phyloP scores from a whole-genome alignment of 495 filamentous ascomycete genomes.

The Durotheca rogersii region DNA sequence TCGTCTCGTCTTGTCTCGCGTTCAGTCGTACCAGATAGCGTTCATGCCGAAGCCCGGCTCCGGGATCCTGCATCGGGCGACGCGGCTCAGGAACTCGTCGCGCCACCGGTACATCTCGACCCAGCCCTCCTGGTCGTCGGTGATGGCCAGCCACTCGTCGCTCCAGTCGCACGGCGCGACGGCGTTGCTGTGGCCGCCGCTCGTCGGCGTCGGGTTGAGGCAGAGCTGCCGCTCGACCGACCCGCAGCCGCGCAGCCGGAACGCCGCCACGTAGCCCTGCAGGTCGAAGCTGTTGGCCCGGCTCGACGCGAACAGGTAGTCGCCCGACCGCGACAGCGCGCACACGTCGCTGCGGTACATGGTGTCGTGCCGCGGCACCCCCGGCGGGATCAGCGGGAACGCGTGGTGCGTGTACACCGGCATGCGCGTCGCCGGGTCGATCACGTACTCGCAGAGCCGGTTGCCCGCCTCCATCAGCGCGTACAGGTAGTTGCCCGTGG shows the following conservation, averaged over 20 bases:
- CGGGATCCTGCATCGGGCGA: slow-evolving; percentile 70
- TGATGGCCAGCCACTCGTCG: slow-evolving; percentile 82
- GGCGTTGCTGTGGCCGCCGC: slow-evolving; percentile 81
- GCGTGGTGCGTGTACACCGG: slow-evolving; percentile 80
- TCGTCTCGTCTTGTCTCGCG: too few relatives aligned
- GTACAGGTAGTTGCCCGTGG: slow-evolving; percentile 73
- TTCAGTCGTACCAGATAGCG: slow-evolving; percentile 83
- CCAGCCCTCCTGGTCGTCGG: slow-evolving; percentile 80
- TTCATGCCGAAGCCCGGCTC: slow-evolving; percentile 89
- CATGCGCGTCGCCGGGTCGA: slow-evolving; percentile 70
- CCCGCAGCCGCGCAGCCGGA: slow-evolving; percentile 66
- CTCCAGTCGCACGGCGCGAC: slow-evolving; percentile 77
- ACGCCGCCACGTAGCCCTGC: slow-evolving; percentile 78
- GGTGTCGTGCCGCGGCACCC: slow-evolving; percentile 51
- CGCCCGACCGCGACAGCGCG: slow-evolving; percentile 61
- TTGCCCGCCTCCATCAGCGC: slow-evolving; percentile 86
- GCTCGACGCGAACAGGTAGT: slow-evolving; percentile 78
- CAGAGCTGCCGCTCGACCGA: slow-evolving; percentile 74
- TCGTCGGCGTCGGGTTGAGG: slow-evolving; percentile 79
- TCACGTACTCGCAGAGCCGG: slow-evolving; percentile 73
- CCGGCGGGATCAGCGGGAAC: slow-evolving; percentile 75
- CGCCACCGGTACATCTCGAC: slow-evolving; percentile 84
- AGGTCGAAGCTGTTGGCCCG: slow-evolving; percentile 72
- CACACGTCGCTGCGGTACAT: slow-evolving; percentile 79
- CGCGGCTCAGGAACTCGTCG: slow-evolving; percentile 73